phyloP scores from a whole-genome alignment of 2,329 filamentous ascomycete genomes.

The Penicillium sp. region DNA sequence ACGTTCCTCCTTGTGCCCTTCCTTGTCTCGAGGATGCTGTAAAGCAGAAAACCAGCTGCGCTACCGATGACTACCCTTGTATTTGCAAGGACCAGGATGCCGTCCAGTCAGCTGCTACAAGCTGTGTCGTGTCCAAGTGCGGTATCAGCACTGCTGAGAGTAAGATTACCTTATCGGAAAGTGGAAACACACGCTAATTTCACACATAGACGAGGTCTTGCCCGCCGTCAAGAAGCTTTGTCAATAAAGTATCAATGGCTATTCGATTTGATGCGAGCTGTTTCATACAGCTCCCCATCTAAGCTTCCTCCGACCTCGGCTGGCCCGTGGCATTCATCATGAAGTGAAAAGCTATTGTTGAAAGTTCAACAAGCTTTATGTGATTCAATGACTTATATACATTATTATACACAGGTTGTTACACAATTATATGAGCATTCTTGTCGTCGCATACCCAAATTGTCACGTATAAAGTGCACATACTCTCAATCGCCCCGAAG shows the following conservation, averaged over 20 bases:
- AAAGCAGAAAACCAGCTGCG: neutral
- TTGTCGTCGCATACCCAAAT: too few species aligned
- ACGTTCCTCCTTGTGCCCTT: neutral
- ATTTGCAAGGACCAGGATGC: neutral
- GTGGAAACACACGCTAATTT: neutral
- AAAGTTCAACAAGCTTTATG: neutral
- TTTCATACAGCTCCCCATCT: neutral
- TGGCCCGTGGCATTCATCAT: neutral
- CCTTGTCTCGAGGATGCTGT: neutral
- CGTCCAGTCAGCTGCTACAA: neutral
- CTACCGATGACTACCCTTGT: neutral
- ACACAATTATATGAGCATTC: too few species aligned
- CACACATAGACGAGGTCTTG: neutral
- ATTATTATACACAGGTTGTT: too few species aligned
- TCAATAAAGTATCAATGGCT: neutral
- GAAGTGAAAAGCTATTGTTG: neutral
- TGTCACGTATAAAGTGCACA: too few species aligned
- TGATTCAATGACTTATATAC: neutral
- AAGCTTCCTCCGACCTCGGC: neutral
- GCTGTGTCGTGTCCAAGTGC: neutral
- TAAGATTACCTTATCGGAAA: neutral
- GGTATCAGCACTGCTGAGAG: neutral
- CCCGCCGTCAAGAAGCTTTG: neutral
- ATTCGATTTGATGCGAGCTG: neutral
- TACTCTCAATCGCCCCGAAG: too few species aligned